Evolutionary conservation across 2,329 filamentous ascomycete species (phyloP).

Genomic region (Nemania serpens): DNA sequence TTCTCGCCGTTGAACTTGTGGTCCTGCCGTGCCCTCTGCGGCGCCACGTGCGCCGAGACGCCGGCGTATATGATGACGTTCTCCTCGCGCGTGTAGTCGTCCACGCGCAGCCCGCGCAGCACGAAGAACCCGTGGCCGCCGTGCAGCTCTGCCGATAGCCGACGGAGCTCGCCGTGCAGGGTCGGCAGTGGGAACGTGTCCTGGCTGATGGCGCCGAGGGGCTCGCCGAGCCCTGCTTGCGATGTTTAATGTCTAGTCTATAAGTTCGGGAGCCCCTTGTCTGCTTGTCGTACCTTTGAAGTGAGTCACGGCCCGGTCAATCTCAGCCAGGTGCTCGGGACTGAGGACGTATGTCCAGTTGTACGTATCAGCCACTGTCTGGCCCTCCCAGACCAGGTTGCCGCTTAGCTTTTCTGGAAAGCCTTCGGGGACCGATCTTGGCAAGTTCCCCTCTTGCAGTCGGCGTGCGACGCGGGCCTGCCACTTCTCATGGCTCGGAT

Average conservation of each 20-base stretch:
- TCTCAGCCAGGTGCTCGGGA: conserved; percentile 53
- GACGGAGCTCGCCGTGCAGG: conserved; percentile 54
- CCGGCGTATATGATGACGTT: conserved; percentile 65
- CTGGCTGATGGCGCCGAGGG: conserved; percentile 50
- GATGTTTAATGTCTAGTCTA: not conserved
- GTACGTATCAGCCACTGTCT: conserved; percentile 51
- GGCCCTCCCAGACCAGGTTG: conserved; percentile 62
- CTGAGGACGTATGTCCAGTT: conserved; percentile 59
- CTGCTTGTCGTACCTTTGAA: conserved; percentile 45
- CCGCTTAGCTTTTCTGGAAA: conserved; percentile 56
- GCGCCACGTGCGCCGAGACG: conserved; percentile 61
- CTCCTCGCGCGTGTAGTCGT: conserved; percentile 58
- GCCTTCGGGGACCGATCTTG: conserved; percentile 50
- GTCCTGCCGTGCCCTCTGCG: conserved; percentile 58
- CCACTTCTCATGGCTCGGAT: conserved; percentile 59
- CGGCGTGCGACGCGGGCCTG: conserved; percentile 53
- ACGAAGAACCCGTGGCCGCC: conserved; percentile 65
- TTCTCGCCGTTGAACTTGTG: conserved; percentile 49
- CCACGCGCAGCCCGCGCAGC: conserved; percentile 60
- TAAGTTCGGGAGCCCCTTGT: not conserved
- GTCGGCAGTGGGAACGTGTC: conserved; percentile 61
- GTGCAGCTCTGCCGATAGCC: conserved; percentile 59
- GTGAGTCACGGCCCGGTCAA: conserved; percentile 48
- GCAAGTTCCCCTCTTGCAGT: conserved; percentile 47
- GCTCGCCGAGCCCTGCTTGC: conserved; percentile 30